Percentiles rank a stretch among this genome's conserved stretches.
These are phyloP conservation scores for Ceratobasidium sp. DNA, from an alignment of 1,284 basidiomycete species.

Conservation along the genomic window DNA sequence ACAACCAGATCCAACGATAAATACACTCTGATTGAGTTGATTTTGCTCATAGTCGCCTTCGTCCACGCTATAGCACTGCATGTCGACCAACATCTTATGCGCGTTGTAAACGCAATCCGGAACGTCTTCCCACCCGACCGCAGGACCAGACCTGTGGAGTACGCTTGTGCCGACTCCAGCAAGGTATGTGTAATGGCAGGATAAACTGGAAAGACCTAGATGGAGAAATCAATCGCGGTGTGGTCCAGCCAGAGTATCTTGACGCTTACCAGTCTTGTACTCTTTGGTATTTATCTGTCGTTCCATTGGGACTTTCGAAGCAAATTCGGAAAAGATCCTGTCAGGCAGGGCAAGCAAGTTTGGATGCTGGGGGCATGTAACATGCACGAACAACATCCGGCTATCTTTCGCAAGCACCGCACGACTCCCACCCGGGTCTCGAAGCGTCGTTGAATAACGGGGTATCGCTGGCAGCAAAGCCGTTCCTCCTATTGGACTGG, in stretches of 20 bases:
- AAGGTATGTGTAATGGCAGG: constrained; percentile 43
- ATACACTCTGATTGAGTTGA: constrained; percentile 38
- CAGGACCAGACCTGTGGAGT: constrained; percentile 19
- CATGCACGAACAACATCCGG: constrained; percentile 37
- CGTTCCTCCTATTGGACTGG: not conserved
- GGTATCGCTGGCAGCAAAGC: not conserved
- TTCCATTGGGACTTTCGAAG: constrained; percentile 31
- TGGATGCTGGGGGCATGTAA: constrained; percentile 32
- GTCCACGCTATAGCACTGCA: constrained; percentile 18
- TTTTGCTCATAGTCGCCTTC: not conserved
- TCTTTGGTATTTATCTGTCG: constrained; percentile 24
- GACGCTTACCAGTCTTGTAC: constrained; percentile 31
- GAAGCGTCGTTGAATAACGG: not conserved
- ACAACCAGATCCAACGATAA: constrained; percentile 27
- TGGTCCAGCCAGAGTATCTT: not conserved
- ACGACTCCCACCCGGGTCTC: constrained; percentile 35
- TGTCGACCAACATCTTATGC: constrained; percentile 7
- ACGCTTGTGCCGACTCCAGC: constrained; percentile 17
- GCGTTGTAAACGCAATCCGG: constrained; percentile 36
- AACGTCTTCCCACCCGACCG: constrained; percentile 29
- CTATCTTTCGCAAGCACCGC: constrained; percentile 18
- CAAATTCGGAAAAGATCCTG: constrained; percentile 34
- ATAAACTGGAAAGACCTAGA: constrained; percentile 24
- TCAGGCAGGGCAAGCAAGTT: not conserved
- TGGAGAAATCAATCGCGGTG: not conserved